Evolutionary conservation across 331 rosid genomes (phyloP).

Genomic region (Prunus yedoensis): DNA sequence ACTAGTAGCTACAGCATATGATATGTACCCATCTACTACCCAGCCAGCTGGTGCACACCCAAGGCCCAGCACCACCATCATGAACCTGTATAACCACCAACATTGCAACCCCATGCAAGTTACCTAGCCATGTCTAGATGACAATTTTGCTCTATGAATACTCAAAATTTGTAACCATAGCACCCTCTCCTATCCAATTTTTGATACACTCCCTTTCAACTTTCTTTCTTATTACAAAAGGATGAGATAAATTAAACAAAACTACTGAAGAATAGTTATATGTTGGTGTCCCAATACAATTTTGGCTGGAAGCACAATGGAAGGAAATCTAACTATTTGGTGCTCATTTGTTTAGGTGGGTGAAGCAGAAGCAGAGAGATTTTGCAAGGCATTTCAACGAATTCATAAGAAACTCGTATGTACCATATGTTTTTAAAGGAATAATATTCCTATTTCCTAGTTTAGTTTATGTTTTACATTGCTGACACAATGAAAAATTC

Average conservation of each 20-base stretch:
- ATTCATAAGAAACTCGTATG: slow-evolving; percentile 75
- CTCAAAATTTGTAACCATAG: too few relatives aligned
- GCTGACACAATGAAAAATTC: neutral
- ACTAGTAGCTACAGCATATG: too few relatives aligned
- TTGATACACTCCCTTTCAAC: neutral
- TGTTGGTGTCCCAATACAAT: neutral
- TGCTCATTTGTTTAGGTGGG: slow-evolving; percentile 58
- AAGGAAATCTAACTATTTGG: slow-evolving; percentile 21
- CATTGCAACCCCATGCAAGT: too few relatives aligned
- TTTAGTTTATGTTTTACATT: neutral
- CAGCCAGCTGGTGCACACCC: too few relatives aligned
- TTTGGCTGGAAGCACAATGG: neutral
- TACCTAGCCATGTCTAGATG: too few relatives aligned
- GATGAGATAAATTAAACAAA: neutral
- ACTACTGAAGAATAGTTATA: neutral
- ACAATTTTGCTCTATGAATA: neutral
- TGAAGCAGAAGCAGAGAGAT: slow-evolving; percentile 66
- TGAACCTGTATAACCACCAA: too few relatives aligned
- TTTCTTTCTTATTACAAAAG: neutral
- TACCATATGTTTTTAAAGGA: slow-evolving; percentile 2
- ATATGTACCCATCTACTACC: too few relatives aligned
- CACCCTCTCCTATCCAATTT: too few relatives aligned
- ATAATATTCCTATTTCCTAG: neutral
- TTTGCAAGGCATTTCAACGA: slow-evolving; percentile 71
- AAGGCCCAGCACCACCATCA: too few relatives aligned